These are phyloP conservation scores for Moniliella sp. DNA, from an alignment of 1,284 basidiomycete genomes.

Conservation along the genomic window DNA sequence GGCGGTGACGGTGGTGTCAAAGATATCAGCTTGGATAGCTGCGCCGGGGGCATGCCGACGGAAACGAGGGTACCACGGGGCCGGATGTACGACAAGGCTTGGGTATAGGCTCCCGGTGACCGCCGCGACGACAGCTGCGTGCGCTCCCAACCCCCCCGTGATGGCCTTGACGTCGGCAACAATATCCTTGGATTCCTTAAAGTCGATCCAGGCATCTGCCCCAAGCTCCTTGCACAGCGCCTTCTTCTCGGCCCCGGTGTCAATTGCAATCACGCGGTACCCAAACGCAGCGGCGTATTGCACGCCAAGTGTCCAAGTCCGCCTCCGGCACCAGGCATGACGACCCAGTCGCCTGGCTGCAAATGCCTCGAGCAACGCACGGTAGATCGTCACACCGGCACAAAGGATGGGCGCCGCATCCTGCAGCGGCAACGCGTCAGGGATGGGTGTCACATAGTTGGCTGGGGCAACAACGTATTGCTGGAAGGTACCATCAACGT, in stretches of 20 bases:
- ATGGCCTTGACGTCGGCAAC: conserved; percentile 43
- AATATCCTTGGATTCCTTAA: conserved; percentile 42
- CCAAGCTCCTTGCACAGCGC: conserved; percentile 49
- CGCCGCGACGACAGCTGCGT: conserved; percentile 39
- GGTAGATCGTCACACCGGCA: conserved; percentile 55
- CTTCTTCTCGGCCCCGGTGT: conserved; percentile 55
- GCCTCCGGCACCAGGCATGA: conserved; percentile 53
- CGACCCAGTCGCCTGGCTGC: conserved; percentile 54
- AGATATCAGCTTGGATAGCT: conserved; percentile 47
- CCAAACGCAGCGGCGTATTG: conserved; percentile 20
- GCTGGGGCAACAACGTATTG: conserved; percentile 45
- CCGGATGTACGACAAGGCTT: conserved; percentile 43
- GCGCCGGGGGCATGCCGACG: conserved; percentile 51
- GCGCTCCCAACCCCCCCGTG: conserved; percentile 52
- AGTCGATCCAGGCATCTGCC: conserved; percentile 60
- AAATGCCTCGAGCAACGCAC: conserved; percentile 54
- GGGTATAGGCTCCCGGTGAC: conserved; percentile 44
- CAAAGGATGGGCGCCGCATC: too few relatives aligned
- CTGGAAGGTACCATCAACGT: conserved; percentile 61
- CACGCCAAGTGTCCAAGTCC: conserved; percentile 39
- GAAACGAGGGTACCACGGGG: conserved; percentile 51
- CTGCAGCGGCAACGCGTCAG: too few relatives aligned
- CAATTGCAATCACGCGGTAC: conserved; percentile 57
- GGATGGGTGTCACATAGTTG: conserved; percentile 43
- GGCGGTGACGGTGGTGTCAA: conserved; percentile 41